Base-by-base conservation (phyloP, 163 green algal genomes). In the Prototheca wickerhamii region DNA sequence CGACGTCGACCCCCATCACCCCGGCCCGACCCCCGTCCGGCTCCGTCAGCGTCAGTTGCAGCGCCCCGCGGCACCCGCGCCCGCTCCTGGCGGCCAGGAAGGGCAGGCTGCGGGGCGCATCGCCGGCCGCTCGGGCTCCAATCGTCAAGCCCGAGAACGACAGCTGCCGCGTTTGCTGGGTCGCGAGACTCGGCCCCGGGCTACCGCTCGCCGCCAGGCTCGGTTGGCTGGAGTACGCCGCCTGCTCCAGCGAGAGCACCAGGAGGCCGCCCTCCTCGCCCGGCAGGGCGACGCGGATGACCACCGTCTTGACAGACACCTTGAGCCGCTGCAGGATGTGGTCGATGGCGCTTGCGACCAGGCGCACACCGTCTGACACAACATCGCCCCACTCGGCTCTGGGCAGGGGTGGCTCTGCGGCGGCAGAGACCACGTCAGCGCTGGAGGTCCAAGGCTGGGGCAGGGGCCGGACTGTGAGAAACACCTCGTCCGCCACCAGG, bases 341-440 rank as follows among this genome's bases (percentile, higher is more conserved):
- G 52, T 84, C 76, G 32, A 84, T 37, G 8, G 68, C 70, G 0
- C 69, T 67, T 1, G 73, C 76, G 29, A 84, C 75, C 28, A 71
- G 30, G 2, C 59, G 62, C 29, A 80, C 65, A 17, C 76, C 76
- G 7, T 83, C 76, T 3, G 67, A 21, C 20, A 73, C 68, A 7
- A 31, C 44, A 7, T 34, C 6, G 23, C 23, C 44, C 17, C 17
- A 23, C 2, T 8, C 31, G 34, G 31, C 30, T n/a, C n/a, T n/a
- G 26, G 44, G 46, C 44, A 4, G 43, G 10, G 42, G n/a, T 25
- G 29, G 33, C 0, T 33, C 34, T 1, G 63, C 28, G 42, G 53
- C 46, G 17, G 40, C 40, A 10, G 10, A 23, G 40, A 32, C 23
- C 23, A 4, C 40, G 4, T 7, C 26, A 23, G 25, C 28, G 23